Conservation (phyloP, 2,329 filamentous ascomycete species). For the Diaporthe ampelina region DNA sequence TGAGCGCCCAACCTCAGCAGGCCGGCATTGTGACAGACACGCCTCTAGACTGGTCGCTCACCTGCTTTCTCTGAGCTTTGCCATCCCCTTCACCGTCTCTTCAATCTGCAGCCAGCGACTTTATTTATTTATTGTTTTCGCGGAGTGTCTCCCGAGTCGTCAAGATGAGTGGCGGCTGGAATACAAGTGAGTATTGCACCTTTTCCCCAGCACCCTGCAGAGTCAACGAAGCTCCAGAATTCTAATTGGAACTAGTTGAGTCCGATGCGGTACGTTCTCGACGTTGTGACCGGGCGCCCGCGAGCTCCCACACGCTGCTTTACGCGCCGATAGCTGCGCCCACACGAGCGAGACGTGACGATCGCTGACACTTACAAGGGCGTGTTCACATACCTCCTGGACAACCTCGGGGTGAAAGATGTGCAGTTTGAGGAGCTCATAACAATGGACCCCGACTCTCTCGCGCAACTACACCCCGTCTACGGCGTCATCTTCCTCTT, state of each 20-base stretch:
- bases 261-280: constrained; percentile 84
- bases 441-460: constrained; percentile 82
- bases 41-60: neutral
- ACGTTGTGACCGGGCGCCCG: constrained; percentile 43
- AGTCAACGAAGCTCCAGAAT: neutral
- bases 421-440: constrained; percentile 98
- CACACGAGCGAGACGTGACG: constrained; percentile 50
- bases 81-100: neutral
- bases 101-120: neutral
- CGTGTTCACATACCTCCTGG: constrained; percentile 97
- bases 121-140: neutral
- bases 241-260: constrained; percentile 72
- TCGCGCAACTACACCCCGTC: constrained; percentile 80
- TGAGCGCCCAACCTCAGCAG: neutral
- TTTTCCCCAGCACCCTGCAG: too few relatives aligned
- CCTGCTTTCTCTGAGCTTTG: neutral
- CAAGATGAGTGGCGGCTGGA: constrained; percentile 88
- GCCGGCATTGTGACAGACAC: neutral
- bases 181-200: constrained; percentile 75
- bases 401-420: constrained; percentile 88
- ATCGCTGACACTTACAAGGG: constrained; percentile 68
- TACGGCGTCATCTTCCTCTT: constrained; percentile 99
- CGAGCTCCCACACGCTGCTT: constrained; percentile 39
- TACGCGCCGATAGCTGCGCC: neutral
- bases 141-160: neutral